Percentiles rank a stretch among this genome's conserved stretches.
Conservation (phyloP, 2,329 filamentous ascomycete genomes). For the Cadophora sp. region DNA sequence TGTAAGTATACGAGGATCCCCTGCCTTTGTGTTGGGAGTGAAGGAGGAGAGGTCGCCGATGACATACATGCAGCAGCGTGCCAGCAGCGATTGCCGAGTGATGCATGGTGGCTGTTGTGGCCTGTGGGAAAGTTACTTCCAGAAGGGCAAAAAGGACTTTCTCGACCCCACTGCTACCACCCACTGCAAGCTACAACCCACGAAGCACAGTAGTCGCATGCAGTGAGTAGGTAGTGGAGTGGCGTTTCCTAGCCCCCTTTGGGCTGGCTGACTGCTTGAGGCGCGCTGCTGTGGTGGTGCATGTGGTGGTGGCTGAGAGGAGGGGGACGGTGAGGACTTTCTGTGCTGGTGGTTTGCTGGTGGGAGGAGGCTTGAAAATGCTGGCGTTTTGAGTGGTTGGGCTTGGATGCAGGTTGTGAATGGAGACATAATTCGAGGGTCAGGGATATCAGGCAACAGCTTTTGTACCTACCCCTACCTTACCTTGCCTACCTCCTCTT, state of each 20-base stretch:
- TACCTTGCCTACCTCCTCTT: neutral
- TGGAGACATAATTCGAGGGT: neutral
- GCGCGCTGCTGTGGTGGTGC: constrained; percentile 1
- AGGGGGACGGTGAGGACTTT: constrained; percentile 10
- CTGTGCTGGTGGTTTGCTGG: neutral
- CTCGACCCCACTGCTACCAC: neutral
- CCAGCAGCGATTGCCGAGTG: neutral
- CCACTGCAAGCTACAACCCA: too few relatives aligned
- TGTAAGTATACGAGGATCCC: constrained; percentile 7
- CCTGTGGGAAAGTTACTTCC: neutral
- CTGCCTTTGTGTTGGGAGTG: neutral
- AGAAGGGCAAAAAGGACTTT: neutral
- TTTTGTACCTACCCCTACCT: constrained; percentile 15
- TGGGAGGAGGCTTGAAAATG: neutral
- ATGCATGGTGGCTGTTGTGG: neutral
- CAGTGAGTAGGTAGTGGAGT: too few relatives aligned
- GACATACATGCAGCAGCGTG: neutral
- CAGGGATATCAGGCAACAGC: constrained; percentile 6
- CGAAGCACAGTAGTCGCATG: neutral
- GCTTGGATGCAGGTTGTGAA: neutral
- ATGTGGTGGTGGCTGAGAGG: constrained; percentile 6
- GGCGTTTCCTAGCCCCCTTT: constrained; percentile 9
- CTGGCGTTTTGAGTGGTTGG: neutral
- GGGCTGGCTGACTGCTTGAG: constrained; percentile 15
- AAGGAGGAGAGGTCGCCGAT: constrained; percentile 2